Evolutionary conservation across 768 basidiomycete genomes (phyloP).

Genomic region (Pleurotus salmoneostramineus): DNA sequence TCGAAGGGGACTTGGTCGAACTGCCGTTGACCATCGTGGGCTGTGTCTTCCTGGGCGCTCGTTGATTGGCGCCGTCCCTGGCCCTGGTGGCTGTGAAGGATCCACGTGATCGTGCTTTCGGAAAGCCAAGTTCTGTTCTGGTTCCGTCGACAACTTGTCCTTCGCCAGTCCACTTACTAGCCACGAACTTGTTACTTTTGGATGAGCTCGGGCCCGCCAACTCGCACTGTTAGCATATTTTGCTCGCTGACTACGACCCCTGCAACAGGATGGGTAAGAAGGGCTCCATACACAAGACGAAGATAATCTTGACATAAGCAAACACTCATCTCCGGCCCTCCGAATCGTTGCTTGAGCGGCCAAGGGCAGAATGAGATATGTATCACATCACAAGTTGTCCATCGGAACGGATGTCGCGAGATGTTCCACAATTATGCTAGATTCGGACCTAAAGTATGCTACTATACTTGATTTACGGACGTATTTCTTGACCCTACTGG

Average conservation of each 20-base stretch:
- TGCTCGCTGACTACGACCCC: too few species aligned
- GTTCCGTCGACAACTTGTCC: too few species aligned
- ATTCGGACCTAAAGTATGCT: background rate
- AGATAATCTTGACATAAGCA: background rate
- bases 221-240: too few species aligned
- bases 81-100: background rate
- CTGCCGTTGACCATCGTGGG: slow-evolving; percentile 6
- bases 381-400: background rate
- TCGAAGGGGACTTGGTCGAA: slow-evolving; percentile 4
- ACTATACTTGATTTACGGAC: background rate
- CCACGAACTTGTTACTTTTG: too few species aligned
- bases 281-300: background rate
- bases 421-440: background rate
- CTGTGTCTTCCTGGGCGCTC: slow-evolving; percentile 5
- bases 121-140: too few species aligned
- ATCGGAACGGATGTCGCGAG: background rate
- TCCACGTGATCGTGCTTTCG: background rate
- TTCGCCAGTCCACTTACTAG: too few species aligned
- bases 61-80: background rate
- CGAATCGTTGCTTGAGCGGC: background rate
- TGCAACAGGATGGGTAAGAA: too few species aligned
- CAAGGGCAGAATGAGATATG: background rate
- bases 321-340: background rate
- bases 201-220: too few species aligned
- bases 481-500: background rate